phyloP scores from a whole-genome alignment of 257 asterid genomes.

The Catharanthus roseus region DNA sequence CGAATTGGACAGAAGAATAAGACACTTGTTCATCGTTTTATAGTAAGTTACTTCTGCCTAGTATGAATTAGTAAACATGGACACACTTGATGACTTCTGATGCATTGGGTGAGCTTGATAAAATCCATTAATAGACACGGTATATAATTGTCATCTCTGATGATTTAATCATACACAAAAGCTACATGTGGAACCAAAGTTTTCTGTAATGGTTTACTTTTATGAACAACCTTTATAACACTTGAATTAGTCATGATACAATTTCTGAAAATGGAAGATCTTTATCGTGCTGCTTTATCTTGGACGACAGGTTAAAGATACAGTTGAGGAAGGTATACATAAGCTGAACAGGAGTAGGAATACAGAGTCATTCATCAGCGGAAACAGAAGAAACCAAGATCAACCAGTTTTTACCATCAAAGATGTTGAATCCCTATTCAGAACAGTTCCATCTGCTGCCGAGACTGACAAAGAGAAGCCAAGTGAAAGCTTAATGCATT shows the following conservation, averaged over 20 bases:
- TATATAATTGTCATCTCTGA: not conserved
- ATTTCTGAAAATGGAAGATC: no score
- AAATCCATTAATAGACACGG: not conserved
- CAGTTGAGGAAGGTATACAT: conserved; percentile 86
- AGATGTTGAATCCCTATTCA: conserved; percentile 78
- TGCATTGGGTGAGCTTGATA: not conserved
- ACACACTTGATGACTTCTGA: not conserved
- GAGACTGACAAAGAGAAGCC: conserved; percentile 24
- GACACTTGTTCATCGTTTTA: conserved; percentile 90
- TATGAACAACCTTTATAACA: not conserved
- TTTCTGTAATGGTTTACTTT: not conserved
- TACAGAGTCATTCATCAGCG: conserved; percentile 64
- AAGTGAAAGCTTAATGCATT: conserved; percentile 51
- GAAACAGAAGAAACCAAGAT: conserved; percentile 86
- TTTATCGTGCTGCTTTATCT: conserved; percentile 1
- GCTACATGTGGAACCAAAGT: not conserved
- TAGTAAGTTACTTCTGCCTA: conserved; percentile 40
- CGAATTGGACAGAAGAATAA: conserved; percentile 83
- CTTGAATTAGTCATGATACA: not conserved
- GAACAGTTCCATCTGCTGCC: conserved; percentile 46
- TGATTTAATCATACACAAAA: not conserved
- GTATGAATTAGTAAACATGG: not conserved
- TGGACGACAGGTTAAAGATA: conserved; percentile 65
- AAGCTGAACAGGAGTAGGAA: conserved; percentile 75
- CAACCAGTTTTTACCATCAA: conserved; percentile 73